Conservation (phyloP, 768 basidiomycete species). For the Gautieria morchelliformis region DNA sequence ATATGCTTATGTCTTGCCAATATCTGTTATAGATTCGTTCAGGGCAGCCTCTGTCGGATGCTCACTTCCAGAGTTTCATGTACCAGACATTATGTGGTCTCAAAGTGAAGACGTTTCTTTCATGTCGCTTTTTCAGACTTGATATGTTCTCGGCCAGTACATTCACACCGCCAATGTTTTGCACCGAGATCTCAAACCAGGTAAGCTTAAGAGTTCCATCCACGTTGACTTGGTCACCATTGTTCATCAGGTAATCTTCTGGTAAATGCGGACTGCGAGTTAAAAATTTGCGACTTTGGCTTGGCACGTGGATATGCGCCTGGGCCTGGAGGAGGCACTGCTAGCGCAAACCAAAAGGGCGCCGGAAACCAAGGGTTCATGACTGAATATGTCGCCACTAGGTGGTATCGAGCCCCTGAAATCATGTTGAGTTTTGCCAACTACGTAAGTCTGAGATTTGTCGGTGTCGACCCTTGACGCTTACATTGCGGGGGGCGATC, state of each 20-base stretch:
- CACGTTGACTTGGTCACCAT: background rate
- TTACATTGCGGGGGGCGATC: background rate
- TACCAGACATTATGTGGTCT: slow-evolving; percentile 98
- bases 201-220: background rate
- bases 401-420: slow-evolving; percentile 98
- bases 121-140: background rate
- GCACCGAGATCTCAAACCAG: slow-evolving; percentile 92
- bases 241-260: slow-evolving; percentile 56
- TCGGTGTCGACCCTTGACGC: slow-evolving; percentile 9
- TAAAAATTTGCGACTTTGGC: slow-evolving; percentile 99
- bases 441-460: slow-evolving; percentile 48
- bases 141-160: slow-evolving; percentile 33
- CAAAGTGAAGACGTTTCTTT: slow-evolving; percentile 35
- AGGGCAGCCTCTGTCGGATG: slow-evolving; percentile 80
- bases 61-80: slow-evolving; percentile 92
- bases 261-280: slow-evolving; percentile 96
- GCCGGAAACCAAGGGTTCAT: slow-evolving; percentile 78
- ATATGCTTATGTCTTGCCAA: background rate
- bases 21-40: slow-evolving; percentile 56
- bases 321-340: slow-evolving; percentile 52
- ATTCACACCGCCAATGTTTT: slow-evolving; percentile 98
- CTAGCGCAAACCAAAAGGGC: slow-evolving; percentile 47
- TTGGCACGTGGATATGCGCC: slow-evolving; percentile 91
- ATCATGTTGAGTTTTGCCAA: slow-evolving; percentile 98
- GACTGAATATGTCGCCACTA: slow-evolving; percentile 99